These are phyloP conservation scores for Teratosphaeria gauchensis DNA, from an alignment of 2,329 filamentous ascomycete genomes.

Conservation along the genomic window DNA sequence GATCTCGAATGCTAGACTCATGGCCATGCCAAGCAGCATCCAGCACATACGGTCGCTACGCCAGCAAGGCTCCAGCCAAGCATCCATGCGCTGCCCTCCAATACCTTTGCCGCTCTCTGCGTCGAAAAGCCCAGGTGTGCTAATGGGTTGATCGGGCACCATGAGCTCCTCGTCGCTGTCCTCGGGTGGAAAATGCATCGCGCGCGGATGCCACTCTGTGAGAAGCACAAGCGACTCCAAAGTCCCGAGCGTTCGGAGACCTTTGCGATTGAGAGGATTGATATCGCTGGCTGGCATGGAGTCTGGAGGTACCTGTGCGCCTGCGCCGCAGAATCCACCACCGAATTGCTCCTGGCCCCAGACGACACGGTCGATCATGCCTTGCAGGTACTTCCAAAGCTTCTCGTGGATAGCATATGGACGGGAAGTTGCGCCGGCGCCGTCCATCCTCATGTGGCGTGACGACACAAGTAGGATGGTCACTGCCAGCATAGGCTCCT, in stretches of 20 bases:
- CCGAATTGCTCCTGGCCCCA: slow-evolving; percentile 97
- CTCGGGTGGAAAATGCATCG: slow-evolving; percentile 78
- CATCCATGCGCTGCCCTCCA: slow-evolving; percentile 77
- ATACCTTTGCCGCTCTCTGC: slow-evolving; percentile 47
- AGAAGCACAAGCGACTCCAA: slow-evolving; percentile 90
- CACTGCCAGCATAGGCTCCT: slow-evolving; percentile 87
- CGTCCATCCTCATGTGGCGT: slow-evolving; percentile 69
- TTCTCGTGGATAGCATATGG: slow-evolving; percentile 90
- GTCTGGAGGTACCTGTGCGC: slow-evolving; percentile 34
- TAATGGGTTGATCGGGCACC: slow-evolving; percentile 60
- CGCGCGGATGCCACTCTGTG: slow-evolving; percentile 94
- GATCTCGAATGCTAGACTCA: slow-evolving; percentile 83
- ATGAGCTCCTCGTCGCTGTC: slow-evolving; percentile 57
- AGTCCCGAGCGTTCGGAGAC: slow-evolving; percentile 79
- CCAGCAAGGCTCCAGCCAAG: slow-evolving; percentile 95
- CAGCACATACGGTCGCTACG: slow-evolving; percentile 86
- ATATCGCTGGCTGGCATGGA: slow-evolving; percentile 51
- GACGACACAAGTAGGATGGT: slow-evolving; percentile 87
- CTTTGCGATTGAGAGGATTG: slow-evolving; percentile 50
- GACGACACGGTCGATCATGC: slow-evolving; percentile 89
- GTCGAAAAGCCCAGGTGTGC: slow-evolving; percentile 48
- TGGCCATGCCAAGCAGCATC: slow-evolving; percentile 90
- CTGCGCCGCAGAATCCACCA: slow-evolving; percentile 71
- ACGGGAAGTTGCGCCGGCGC: slow-evolving; percentile 70
- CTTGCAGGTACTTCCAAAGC: slow-evolving; percentile 85